These are phyloP conservation scores for Candida pseudoglaebosa DNA, from an alignment of 805 yeast genomes.

Conservation along the genomic window DNA sequence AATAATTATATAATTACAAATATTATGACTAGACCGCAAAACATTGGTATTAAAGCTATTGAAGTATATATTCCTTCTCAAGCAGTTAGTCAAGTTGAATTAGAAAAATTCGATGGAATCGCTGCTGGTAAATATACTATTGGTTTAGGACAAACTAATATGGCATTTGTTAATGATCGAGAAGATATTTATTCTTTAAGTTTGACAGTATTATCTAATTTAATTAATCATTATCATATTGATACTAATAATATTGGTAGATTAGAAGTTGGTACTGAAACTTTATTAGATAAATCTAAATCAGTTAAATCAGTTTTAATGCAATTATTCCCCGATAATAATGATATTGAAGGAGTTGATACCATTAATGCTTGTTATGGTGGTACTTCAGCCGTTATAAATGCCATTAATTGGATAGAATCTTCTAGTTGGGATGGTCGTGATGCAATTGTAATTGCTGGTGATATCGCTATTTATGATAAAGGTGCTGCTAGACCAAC, in stretches of 20 bases:
- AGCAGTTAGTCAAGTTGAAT: slow-evolving; percentile 77
- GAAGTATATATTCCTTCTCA: slow-evolving; percentile 80
- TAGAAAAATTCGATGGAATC: slow-evolving; percentile 81
- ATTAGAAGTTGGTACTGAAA: slow-evolving; percentile 97
- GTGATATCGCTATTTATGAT: slow-evolving; percentile 96
- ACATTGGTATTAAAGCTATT: slow-evolving; percentile 95
- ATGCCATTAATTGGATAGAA: slow-evolving; percentile 93
- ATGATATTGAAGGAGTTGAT: slow-evolving; percentile 93
- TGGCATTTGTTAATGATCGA: slow-evolving; percentile 96
- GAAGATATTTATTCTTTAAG: slow-evolving; percentile 94
- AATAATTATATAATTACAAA: neutral
- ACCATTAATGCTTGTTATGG: slow-evolving; percentile 98
- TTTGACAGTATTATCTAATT: slow-evolving; percentile 78
- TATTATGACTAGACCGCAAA: slow-evolving; percentile 33
- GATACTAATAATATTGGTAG: slow-evolving; percentile 84
- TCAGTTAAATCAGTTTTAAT: slow-evolving; percentile 93
- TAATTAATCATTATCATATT: slow-evolving; percentile 76
- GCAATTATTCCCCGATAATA: slow-evolving; percentile 87
- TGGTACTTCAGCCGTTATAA: slow-evolving; percentile 93
- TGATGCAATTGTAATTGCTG: slow-evolving; percentile 93
- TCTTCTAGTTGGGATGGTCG: slow-evolving; percentile 97
- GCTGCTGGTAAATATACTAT: slow-evolving; percentile 95
- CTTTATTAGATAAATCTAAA: slow-evolving; percentile 93
- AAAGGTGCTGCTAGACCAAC: slow-evolving; percentile 99
- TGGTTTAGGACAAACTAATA: slow-evolving; percentile 97